Base-by-base conservation (phyloP, 768 basidiomycete genomes). In the Termitomyces sp. region DNA sequence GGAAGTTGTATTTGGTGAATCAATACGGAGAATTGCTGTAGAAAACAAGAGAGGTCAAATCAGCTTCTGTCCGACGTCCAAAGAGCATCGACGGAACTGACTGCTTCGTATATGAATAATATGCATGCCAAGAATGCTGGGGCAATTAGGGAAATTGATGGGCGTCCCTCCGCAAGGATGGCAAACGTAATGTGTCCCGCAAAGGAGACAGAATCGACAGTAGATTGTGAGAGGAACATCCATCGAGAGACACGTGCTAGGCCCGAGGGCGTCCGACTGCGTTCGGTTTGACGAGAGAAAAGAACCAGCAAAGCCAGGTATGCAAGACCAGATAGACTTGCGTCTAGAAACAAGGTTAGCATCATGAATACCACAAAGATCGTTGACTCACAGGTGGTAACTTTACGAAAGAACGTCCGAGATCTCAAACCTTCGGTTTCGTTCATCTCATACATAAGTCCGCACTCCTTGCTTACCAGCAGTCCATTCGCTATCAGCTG, bases 171-270 rank as follows among this genome's bases (percentile, higher is more conserved):
- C 3, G 91, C 86, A 42, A 95, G 75, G 59, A 96, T 89, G 4
- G 91, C 92, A 60, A 96, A 88, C 0, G 93, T 95, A 57, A 95
- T 86, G 67, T 96, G 92, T 0, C 89, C 90, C 20, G 91, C 91
- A 70, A 96, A 96, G 0, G 91, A 86, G 47, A 94, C 86, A 0
- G 90, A 84, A 69, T 97, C 94, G 20, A 92, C 82, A 1, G 87
- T 83, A 5, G 88, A 83, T 72, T 95, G 92, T 6, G 86, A 76
- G 25, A 94, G 78, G 70, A 96, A 93, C 1, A 88, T 85, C 88
- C 91, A 94, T 7, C 89, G 78, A 2, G 93, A 96, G 9, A 95
- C 80, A 15, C 90, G 85, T 5, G 89, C 84, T 15, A 96, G 79
- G 5, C 87, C 86, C 1, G 90, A 86, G 1, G 93, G 92, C 5